Base-by-base conservation (phyloP, 2,329 filamentous ascomycete species). In the Aspergillus sp. region DNA sequence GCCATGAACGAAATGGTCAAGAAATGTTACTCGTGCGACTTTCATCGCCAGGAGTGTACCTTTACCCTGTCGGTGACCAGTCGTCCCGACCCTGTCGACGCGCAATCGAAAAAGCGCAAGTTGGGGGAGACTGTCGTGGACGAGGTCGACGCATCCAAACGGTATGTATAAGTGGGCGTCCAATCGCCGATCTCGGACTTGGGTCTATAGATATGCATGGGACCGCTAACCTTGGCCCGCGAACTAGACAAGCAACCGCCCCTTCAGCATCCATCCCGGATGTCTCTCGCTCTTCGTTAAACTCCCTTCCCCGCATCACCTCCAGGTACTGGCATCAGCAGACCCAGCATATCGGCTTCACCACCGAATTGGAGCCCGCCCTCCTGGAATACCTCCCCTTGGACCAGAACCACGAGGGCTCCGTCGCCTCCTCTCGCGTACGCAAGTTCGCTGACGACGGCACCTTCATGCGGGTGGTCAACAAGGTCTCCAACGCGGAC, bases 1-100 rank as follows among this genome's bases (percentile, higher is more conserved):
- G 71, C 72, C 16, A 75, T 75, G 67, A 75, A 74, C 56, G 71
- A 74, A 54, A 65, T 68, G 57, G 67, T 72, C 55, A 72, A 74
- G 52, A 74, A 74, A 55, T 75, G 72, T 56, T 74, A 74, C 51
- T 75, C 72, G 42, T 75, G 73, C 53, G 71, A 76, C 48, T 76
- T 74, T 36, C 72, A 75, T 56, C 71, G 71, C 40, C 73, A 75
- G 61, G 72, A 76, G 23, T 75, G 72, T 58, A 75, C 72, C 6
- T 75, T 75, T 52, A 70, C 62, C 21, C 60, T 73, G 6, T 60
- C 64, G 29, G 60, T 53, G 36, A 25, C 57, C 21, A 53, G 55
- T 47, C 41, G 56, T 43, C 50, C 58, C 48, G 47, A 51, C 19
- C 57, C 58, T 9, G 65, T 65, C 9, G 59, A 63, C 14, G 47